Evolutionary conservation across 306 rosid species (phyloP).

Genomic region (Calophaca sinica): DNA sequence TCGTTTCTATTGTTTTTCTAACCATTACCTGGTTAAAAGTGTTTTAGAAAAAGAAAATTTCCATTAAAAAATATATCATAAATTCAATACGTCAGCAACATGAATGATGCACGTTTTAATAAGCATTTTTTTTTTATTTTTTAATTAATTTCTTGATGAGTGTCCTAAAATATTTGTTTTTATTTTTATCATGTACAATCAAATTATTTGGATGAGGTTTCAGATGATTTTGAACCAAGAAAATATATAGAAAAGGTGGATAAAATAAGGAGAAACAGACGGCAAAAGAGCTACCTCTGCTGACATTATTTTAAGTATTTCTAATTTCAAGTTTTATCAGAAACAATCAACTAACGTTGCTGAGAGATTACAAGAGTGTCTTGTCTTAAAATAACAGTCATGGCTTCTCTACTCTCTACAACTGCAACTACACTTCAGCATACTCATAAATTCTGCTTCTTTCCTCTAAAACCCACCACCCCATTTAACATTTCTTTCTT

Average conservation of each 20-base stretch:
- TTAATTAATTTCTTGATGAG: neutral
- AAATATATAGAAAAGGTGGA: constrained; percentile 48
- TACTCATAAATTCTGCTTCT: constrained; percentile 45
- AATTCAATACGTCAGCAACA: neutral
- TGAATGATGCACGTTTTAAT: neutral
- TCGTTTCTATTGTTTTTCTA: too few relatives aligned
- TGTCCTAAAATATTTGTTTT: neutral
- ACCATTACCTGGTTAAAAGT: too few relatives aligned
- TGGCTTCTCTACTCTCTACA: constrained; percentile 72
- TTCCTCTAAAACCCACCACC: constrained; percentile 51
- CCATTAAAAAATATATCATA: too few relatives aligned
- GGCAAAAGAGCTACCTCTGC: constrained; percentile 57
- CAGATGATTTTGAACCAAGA: constrained; percentile 40
- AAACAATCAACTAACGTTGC: constrained; percentile 30
- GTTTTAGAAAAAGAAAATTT: too few relatives aligned
- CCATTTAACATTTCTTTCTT: constrained; percentile 48
- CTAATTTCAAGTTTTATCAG: neutral
- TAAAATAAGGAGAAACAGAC: constrained; percentile 51
- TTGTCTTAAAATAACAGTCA: constrained; percentile 35
- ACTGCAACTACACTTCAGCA: constrained; percentile 58
- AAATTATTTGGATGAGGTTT: constrained; percentile 29
- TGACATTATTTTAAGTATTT: constrained; percentile 25
- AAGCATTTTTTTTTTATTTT: too few relatives aligned
- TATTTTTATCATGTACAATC: neutral
- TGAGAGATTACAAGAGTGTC: constrained; percentile 14